Evolutionary conservation across 2,329 filamentous ascomycete genomes (phyloP).

Genomic region (Scleromitrula shiraiana): DNA sequence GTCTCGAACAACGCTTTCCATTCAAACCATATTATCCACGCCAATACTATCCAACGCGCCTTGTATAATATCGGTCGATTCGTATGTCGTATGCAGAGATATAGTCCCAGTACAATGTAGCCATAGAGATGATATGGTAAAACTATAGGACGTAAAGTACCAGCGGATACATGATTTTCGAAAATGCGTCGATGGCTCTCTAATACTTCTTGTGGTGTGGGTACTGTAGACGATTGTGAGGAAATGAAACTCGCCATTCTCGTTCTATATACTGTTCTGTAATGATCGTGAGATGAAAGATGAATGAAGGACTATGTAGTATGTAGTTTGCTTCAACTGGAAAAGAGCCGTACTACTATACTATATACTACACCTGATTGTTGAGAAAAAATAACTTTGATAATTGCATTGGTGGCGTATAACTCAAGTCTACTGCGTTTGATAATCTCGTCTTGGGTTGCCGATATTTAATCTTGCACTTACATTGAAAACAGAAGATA

Average conservation of each 20-base stretch:
- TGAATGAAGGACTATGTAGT: too few relatives aligned
- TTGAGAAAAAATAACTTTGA: too few relatives aligned
- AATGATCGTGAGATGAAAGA: background rate
- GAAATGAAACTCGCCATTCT: slow-evolving; percentile 3
- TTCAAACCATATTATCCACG: slow-evolving; percentile 37
- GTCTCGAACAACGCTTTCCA: slow-evolving; percentile 34
- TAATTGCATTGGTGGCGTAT: too few relatives aligned
- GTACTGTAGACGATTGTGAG: background rate
- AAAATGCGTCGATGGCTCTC: slow-evolving; percentile 33
- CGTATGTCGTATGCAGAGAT: slow-evolving; percentile 48
- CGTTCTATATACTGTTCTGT: background rate
- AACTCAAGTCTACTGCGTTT: too few relatives aligned
- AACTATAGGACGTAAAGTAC: slow-evolving; percentile 40
- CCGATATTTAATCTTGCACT: too few relatives aligned
- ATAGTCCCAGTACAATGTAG: slow-evolving; percentile 41
- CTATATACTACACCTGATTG: too few relatives aligned
- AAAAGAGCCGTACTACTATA: too few relatives aligned
- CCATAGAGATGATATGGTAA: slow-evolving; percentile 44
- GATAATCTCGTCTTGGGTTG: too few relatives aligned
- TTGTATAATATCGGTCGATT: slow-evolving; percentile 42
- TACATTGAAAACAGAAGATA: too few relatives aligned
- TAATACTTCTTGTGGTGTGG: slow-evolving; percentile 21
- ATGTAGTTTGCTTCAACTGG: too few relatives aligned
- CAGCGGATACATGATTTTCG: slow-evolving; percentile 31
- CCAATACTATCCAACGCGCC: slow-evolving; percentile 43